Base-by-base conservation (phyloP, 2,329 filamentous ascomycete species). In the Scedosporium boydii region DNA sequence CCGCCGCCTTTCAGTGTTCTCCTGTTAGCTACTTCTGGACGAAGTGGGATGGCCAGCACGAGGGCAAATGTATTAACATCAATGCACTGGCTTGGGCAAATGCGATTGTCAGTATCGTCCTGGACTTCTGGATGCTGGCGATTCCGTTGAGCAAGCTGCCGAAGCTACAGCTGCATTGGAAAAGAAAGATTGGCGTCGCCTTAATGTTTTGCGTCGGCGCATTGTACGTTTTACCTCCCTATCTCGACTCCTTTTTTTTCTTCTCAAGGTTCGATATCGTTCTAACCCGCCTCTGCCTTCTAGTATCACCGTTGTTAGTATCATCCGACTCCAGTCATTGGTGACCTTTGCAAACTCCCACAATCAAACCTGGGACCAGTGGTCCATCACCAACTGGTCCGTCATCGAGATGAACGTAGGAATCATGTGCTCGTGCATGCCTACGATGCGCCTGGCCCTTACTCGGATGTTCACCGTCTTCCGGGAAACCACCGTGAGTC, bases 1-100 rank as follows among this genome's bases (percentile, higher is more conserved):
- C 75, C 10, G 76, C 73, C 14, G 67, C 81, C 12, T 80, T 84
- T 44, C 78, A 83, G 64, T 85, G 82, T 68, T 69, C 66, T 2
- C 83, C 83, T 0, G 71, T 86, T 21, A 70, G 69, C 14, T 79
- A 76, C 63, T 81, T 78, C 68, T 87, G 84, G 84, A 73, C 70
- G 0, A 71, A 71, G 16, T 86, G 82, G 81, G 77, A 82, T 56
- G 75, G 75, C 1, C 70, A 77, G 60, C 73, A 78, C 44, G 4
- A 69, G 0, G 83, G 83, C 0, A 70, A 64, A 1, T 87, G 84
- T 64, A 68, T 80, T 23, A 73, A 82, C 62, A 70, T 80, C 64
- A 82, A 81, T 63, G 71, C 72, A 1, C 72, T 84, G 2, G 77
- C 72, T 0, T 84, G 80, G 78, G 74, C 78, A 41, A 79, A 81